Evolutionary conservation across 371 early-diverging fungal genomes (phyloP), one percentile per base, ranked within the genome.

Genomic region (Choanephora cucurbitarum): DNA sequence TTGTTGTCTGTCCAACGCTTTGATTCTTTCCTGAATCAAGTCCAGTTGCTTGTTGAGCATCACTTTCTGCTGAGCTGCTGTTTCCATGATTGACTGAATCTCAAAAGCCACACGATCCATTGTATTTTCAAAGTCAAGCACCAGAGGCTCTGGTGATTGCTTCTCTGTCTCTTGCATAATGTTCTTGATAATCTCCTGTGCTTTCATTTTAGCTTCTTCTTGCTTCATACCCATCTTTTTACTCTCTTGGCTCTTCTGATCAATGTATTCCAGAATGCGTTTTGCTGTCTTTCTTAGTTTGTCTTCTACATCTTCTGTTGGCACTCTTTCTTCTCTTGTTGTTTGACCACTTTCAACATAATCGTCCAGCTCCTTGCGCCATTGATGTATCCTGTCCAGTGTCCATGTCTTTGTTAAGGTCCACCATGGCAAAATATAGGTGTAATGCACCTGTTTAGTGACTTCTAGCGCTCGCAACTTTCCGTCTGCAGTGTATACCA

Each of bases 241-340:
- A 2, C 24, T 41, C 7, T 49, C 49, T 33, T 41, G 17, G 11
- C 41, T 56, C 21, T 48, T 28, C 11, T 56, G 51, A 22, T 59
- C 53, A 21, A 59, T 47, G 32, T 52, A 59, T 10, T 59, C 59
- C 10, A 52, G 24, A 14, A 59, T 59, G 7, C 48, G 41, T 34
- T 41, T 46, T 4, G 59, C 59, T 18, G 59, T 59, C 33, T 34
- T 59, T 42, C 46, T 59, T 19, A 59, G 3, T 10, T 46, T 52
- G 15, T 59, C 53, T 18, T 59, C 59, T 1, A 42, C 31, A 22
- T 11, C n/a, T n/a, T 40, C 39, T 18, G 28, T 28, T 28, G 28
- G 48, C 9, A n/a, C 15, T 9, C 31, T 31, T 21, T 49, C 39
- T 34, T 37, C 39, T 14, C 34, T 34, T 9, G 32, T 49, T n/a